Evolutionary conservation across 148 eudicot species (phyloP).

Genomic region (Dianthus caryophyllus): DNA sequence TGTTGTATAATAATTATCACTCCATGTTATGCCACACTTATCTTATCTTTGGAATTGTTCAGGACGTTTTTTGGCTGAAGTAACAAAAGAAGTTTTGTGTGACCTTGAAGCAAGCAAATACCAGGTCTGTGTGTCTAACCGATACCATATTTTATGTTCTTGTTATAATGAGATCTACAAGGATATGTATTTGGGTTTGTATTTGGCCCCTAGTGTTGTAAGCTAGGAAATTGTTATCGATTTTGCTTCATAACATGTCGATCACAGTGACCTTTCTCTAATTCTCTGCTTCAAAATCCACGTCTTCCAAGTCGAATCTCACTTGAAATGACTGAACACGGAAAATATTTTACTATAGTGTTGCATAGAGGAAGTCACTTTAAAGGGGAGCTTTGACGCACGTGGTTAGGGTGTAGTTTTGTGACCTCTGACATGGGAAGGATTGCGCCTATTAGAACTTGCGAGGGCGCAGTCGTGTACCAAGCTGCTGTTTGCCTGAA

Average conservation of each 20-base stretch:
- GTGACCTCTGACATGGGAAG: no score
- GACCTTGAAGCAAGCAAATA: slow-evolving; percentile 83
- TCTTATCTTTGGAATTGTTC: slow-evolving; percentile 9
- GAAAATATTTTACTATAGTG: no score
- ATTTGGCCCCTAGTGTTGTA: not conserved
- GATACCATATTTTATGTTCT: not conserved
- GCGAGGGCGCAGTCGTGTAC: no score
- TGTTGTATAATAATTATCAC: slow-evolving; percentile 1
- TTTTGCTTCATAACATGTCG: not conserved
- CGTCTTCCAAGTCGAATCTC: not conserved
- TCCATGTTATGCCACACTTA: not conserved
- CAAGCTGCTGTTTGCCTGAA: no score
- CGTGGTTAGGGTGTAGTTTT: no score
- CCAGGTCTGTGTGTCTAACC: slow-evolving; percentile 38
- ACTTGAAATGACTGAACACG: not conserved
- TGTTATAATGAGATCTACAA: not conserved
- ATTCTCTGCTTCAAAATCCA: no score
- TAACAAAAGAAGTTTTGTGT: slow-evolving; percentile 67
- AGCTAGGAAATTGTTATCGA: not conserved
- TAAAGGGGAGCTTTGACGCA: no score
- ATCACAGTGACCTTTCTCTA: no score
- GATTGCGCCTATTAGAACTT: no score
- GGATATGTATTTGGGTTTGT: no score
- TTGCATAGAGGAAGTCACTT: no score
- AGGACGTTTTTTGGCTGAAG: slow-evolving; percentile 78